Conservation (phyloP, 345 rosid genomes). For the Sisymbrium altissimum region DNA sequence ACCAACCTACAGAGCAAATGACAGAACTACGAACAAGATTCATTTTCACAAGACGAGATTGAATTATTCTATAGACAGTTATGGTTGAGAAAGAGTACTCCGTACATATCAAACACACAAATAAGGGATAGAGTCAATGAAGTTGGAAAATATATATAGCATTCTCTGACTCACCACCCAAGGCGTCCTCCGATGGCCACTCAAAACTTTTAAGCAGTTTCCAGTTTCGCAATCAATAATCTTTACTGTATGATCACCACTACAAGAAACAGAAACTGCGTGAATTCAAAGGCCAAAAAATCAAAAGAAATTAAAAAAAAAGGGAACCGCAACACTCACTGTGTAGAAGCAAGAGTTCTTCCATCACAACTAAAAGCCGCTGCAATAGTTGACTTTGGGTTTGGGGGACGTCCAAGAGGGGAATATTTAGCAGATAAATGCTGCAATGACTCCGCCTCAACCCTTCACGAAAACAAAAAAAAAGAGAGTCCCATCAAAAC, state of each 20-base stretch:
- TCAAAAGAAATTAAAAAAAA: not conserved
- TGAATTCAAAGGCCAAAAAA: constrained; percentile 1
- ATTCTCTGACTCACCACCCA: constrained; percentile 82
- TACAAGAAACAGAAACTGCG: constrained; percentile 30
- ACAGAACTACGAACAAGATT: not conserved
- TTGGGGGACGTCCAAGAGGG: constrained; percentile 83
- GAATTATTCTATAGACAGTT: no score
- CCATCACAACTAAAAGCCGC: constrained; percentile 97
- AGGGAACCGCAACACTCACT: constrained; percentile 42
- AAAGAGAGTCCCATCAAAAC: no score
- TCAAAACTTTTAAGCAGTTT: constrained; percentile 82
- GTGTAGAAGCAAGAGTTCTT: constrained; percentile 84
- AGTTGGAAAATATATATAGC: no score
- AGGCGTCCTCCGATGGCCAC: constrained; percentile 92
- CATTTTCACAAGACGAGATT: no score
- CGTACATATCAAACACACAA: no score
- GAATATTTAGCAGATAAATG: constrained; percentile 85
- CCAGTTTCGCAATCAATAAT: constrained; percentile 85
- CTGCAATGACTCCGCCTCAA: constrained; percentile 73
- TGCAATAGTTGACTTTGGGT: constrained; percentile 97
- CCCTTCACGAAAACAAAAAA: no score
- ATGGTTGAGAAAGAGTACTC: no score
- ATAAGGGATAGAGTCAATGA: no score
- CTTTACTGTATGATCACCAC: constrained; percentile 96
- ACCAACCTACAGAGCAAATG: not conserved